Evolutionary conservation across 768 basidiomycete species (phyloP).

Genomic region (Psilocybe cubensis): DNA sequence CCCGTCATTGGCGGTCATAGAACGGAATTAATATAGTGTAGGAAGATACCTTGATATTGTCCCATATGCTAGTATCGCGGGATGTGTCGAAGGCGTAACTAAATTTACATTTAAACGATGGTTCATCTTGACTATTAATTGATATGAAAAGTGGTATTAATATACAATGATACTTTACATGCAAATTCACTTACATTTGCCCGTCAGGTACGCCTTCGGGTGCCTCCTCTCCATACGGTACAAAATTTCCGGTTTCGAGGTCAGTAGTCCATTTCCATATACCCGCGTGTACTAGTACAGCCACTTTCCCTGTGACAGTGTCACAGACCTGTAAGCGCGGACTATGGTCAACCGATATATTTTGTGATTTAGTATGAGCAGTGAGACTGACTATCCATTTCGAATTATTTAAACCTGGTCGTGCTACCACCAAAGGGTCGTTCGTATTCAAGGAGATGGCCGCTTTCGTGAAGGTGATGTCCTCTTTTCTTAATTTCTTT

Average conservation of each 20-base stretch:
- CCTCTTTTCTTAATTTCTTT: background rate
- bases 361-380: too few species aligned
- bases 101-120: background rate
- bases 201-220: background rate
- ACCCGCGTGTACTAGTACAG: background rate
- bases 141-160: background rate
- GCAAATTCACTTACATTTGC: background rate
- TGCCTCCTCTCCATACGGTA: background rate
- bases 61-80: background rate
- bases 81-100: background rate
- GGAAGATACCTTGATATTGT: background rate
- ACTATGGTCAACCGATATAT: too few species aligned
- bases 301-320: background rate
- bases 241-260: background rate
- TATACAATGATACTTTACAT: too few species aligned
- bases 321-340: background rate
- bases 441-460: background rate
- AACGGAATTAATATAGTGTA: too few species aligned
- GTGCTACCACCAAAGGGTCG: too few species aligned
- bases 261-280: background rate
- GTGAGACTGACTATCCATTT: too few species aligned
- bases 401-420: too few species aligned
- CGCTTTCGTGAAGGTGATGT: background rate
- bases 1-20: too few species aligned
- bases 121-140: background rate